phyloP scores from a whole-genome alignment of 1,139 yeast species.

The Nadsonia starkeyi-henricii region DNA sequence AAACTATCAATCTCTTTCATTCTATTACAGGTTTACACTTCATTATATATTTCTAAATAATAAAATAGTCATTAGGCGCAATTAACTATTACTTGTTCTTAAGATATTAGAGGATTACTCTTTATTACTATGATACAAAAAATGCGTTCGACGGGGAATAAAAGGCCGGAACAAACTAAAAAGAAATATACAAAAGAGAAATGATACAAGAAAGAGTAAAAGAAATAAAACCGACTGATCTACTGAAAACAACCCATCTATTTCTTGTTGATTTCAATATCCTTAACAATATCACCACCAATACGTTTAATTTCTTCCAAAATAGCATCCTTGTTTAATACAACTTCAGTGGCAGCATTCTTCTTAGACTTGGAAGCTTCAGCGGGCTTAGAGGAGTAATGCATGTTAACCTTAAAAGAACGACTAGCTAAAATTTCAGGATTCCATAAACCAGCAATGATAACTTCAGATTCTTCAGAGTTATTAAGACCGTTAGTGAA shows the following conservation, averaged over 20 bases:
- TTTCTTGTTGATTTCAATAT: constrained; percentile 10
- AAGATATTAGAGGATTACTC: background rate
- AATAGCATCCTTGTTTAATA: constrained; percentile 61
- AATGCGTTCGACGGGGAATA: background rate
- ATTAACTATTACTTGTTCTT: no score
- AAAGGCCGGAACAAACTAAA: no score
- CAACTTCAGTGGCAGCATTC: constrained; percentile 27
- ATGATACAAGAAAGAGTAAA: no score
- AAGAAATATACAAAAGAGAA: no score
- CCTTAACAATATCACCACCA: constrained; percentile 48
- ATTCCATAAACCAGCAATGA: constrained; percentile 68
- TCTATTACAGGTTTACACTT: no score
- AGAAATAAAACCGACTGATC: no score
- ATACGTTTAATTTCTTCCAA: constrained; percentile 56
- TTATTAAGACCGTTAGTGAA: constrained; percentile 15
- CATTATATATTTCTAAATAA: no score
- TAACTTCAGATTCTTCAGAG: constrained; percentile 18
- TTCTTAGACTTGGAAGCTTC: constrained; percentile 24
- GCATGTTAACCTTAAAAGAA: constrained; percentile 67
- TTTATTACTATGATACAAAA: background rate
- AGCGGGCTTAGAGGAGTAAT: constrained; percentile 57
- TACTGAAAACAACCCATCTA: background rate
- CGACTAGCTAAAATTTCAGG: constrained; percentile 41
- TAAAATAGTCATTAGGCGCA: no score
- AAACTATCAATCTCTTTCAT: background rate